Percentiles rank a stretch among this genome's conserved stretches.
Conservation (phyloP, 257 asterid species). For the Echium plantagineum region DNA sequence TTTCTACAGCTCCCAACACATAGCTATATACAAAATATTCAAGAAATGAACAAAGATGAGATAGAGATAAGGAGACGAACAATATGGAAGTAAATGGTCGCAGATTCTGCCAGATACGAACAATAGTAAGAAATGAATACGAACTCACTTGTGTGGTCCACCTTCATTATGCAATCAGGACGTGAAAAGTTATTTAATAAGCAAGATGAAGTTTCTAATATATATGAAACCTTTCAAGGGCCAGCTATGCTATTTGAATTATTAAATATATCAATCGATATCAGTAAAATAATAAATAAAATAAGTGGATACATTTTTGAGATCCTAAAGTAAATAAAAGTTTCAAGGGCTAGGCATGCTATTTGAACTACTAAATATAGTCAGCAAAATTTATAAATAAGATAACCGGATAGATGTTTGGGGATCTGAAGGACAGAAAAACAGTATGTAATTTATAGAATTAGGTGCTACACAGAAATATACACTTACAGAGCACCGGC, state of each 20-base stretch:
- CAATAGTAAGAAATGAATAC: background rate
- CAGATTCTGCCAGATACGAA: background rate
- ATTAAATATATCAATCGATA: background rate
- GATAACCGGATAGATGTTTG: background rate
- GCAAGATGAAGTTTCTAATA: background rate
- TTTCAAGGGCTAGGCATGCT: background rate
- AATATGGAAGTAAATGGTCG: background rate
- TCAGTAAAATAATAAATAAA: too few relatives aligned
- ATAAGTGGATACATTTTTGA: too few relatives aligned
- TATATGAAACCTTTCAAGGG: background rate
- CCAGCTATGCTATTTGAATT: background rate
- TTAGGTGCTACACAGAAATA: conserved; percentile 4
- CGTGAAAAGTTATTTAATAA: background rate
- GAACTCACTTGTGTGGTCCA: background rate
- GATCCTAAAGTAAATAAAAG: too few relatives aligned
- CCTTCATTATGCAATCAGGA: background rate
- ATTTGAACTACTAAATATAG: background rate
- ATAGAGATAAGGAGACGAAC: conserved; percentile 1
- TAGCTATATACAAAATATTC: conserved; percentile 40
- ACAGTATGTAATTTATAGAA: background rate
- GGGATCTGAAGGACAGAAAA: background rate
- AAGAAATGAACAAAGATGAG: conserved; percentile 9
- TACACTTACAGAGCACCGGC: conserved; percentile 95
- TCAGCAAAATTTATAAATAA: background rate
- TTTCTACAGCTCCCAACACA: conserved; percentile 98